Evolutionary conservation across 768 basidiomycete genomes (phyloP), one percentile per base, ranked within the genome.

Genomic region (Neoboletus magnificus): DNA sequence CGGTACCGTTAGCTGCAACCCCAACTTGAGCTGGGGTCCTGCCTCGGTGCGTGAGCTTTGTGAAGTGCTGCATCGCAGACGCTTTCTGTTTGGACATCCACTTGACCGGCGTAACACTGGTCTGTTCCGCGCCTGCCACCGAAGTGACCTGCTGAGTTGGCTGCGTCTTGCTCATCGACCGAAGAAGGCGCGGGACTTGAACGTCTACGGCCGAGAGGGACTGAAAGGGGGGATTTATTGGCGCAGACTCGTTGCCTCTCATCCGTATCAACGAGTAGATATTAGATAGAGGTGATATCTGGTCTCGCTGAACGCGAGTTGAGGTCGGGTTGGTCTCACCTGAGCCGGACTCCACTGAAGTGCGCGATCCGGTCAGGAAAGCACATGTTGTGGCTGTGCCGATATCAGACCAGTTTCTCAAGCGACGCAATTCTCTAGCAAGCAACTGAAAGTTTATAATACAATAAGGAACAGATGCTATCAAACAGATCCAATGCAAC

Each of bases 401-500:
- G n/a, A 12, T 20, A 30, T 13, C 25, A 43, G 2, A 15, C 41
- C 37, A 8, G 8, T 9, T 37, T 37, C 37, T 37, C 8, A n/a
- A 18, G 1, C 13, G 32, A 33, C 10, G n/a, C 37, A 10, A 39
- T 39, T n/a, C 35, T 36, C 37, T 20, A 39, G 16, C n/a, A n/a
- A 40, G 22, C 33, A 15, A 40, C 35, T 27, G 13, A 18, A 23
- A 22, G 11, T 5, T 8, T 47, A 46, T 60, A 16, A 23, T 40
- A 60, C 44, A n/a, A 42, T 29, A 23, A 42, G 47, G 35, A 42
- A 23, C 10, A 32, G 33, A 29, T 18, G 52, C n/a, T 20, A 43
- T 72, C 50, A 66, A 42, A 54, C 62, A 50, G 71, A 65, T 55
- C 74, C 73, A 62, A 91, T 91, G 54, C 71, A 78, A 41, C 89